Conservation (phyloP, 2,329 filamentous ascomycete species). For the Stromatinia cepivora region DNA sequence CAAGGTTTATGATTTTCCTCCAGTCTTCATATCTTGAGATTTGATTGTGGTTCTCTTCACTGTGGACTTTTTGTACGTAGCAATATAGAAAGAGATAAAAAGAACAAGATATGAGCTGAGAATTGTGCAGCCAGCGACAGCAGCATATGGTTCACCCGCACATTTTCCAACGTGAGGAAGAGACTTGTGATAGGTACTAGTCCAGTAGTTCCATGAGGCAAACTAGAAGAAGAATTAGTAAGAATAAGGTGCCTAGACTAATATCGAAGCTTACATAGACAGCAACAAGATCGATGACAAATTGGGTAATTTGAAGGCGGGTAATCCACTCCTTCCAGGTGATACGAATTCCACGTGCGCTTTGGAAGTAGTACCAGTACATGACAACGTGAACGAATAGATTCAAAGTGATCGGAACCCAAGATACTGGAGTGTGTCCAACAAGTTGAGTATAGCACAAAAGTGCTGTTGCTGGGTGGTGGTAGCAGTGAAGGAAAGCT, state of each 20-base stretch:
- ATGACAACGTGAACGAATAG: conserved; percentile 94
- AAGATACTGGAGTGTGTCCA: conserved; percentile 88
- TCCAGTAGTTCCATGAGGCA: conserved; percentile 98
- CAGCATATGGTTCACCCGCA: conserved; percentile 94
- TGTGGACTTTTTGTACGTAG: conserved; percentile 89
- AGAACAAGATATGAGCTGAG: conserved; percentile 93
- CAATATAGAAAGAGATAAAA: conserved; percentile 98
- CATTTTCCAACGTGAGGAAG: conserved; percentile 83
- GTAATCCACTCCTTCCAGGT: conserved; percentile 99
- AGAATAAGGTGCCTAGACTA: background rate
- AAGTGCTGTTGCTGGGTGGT: conserved; percentile 94
- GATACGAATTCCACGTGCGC: conserved; percentile 88
- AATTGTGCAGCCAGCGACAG: conserved; percentile 87
- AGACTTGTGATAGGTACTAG: conserved; percentile 81
- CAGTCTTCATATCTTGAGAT: background rate
- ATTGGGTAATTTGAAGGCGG: conserved; percentile 93
- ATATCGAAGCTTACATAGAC: conserved; percentile 15
- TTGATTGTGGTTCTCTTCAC: conserved; percentile 67
- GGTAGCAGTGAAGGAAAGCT: conserved; percentile 98
- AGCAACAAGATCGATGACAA: conserved; percentile 89
- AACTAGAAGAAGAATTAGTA: conserved; percentile 79
- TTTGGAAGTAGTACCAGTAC: conserved; percentile 99
- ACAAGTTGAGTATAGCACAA: conserved; percentile 98
- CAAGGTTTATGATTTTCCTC: conserved; percentile 5
- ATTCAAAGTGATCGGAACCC: conserved; percentile 92